Conservation (phyloP, 78 protist genomes). For the slime mould (Dictyostelium discoideum) region dicty_2.7 NC_007089.4:1648501-1649000, state of each 20-base stretch:
- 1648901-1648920: constrained; percentile 42
- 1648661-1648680: constrained; percentile 86
- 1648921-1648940: constrained; percentile 34
- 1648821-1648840: constrained; percentile 72
- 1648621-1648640: constrained; percentile 33
- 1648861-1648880: constrained; percentile 69
- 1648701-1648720: constrained; percentile 82
- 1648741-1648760: constrained; percentile 47
- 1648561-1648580: constrained; percentile 46
- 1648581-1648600: constrained; percentile 22
- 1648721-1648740: constrained; percentile 19
- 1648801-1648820: constrained; percentile 76
- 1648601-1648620: background rate
- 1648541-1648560: constrained; percentile 29
- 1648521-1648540: constrained; percentile 69
- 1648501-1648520: constrained; percentile 32
- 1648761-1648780: constrained; percentile 64
- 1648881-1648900: constrained; percentile 75
- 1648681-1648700: constrained; percentile 82
- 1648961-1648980: constrained; percentile 24
- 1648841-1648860: constrained; percentile 45
- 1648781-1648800: constrained; percentile 16
- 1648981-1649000: constrained; percentile 67
- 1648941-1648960: constrained; percentile 19
- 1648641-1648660: constrained; percentile 51